Evolutionary conservation across 306 rosid species (phyloP), one percentile per base, ranked within the genome.

Genomic region (Malus sieversii): DNA sequence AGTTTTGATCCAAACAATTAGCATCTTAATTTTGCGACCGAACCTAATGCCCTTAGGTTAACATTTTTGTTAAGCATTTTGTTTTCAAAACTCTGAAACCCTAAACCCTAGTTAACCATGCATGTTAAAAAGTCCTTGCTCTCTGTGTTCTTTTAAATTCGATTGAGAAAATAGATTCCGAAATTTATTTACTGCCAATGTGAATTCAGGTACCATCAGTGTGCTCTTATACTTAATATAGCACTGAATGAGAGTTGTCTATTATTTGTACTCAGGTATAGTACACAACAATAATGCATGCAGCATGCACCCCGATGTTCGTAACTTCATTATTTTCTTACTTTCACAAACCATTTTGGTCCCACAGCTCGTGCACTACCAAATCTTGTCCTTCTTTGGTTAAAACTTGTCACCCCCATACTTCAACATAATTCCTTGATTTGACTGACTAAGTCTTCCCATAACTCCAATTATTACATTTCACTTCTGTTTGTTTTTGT

Each of bases 221-320:
- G 20, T 12, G 13, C 35, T 62, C 11, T 20, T 20, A 42, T 20
- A 42, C 32, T 32, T 42, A 22, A 13, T 9, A 4, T 23, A 27
- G 55, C 57, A 23, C 8, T 68, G 20, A 68, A 23, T 22, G 55
- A 45, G 38, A 23, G 8, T 67, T 38, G 32, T 67, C 71, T 42
- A 67, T 35, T 66, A 66, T 33, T 66, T 35, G 70, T 66, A 66
- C 46, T 7, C 40, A 35, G 8, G 27, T 19, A 10, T 12, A 3
- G 75, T 52, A 71, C 75, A 53, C 55, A 20, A 35, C 33, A 57
- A 72, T 72, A 72, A 72, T 72, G 53, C 66, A 35, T 72, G 66
- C 35, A 72, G 22, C 75, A 53, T 53, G 65, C 75, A 71, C 9
- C 52, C 58, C 22, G 66, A 72, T 53, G 53, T 57, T 35, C 66